These are phyloP conservation scores for Hydnomerulius pinastri DNA, from an alignment of 768 basidiomycete species.

Conservation along the genomic window DNA sequence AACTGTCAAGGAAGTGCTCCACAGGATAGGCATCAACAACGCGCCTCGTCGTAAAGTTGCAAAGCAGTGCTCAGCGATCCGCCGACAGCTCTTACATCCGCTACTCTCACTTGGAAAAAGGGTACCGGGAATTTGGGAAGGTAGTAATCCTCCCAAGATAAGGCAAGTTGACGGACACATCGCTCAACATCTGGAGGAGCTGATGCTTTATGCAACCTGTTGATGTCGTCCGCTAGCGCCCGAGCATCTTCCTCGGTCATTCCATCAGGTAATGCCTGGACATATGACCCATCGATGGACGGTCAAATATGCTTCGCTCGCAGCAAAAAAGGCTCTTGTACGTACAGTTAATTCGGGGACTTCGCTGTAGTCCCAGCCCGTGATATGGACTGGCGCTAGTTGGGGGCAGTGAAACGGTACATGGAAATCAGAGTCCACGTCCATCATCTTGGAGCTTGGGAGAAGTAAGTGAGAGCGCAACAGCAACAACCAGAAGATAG, in stretches of 20 bases:
- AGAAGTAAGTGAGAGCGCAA: not conserved
- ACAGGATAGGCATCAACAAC: slow-evolving; percentile 8
- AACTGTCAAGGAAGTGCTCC: not conserved
- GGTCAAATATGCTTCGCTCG: no score
- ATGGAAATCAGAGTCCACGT: slow-evolving; percentile 20
- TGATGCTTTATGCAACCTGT: slow-evolving; percentile 18
- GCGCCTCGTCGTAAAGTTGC: slow-evolving; percentile 31
- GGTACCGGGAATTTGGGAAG: slow-evolving; percentile 33
- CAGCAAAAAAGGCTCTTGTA: slow-evolving; percentile 6
- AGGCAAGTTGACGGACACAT: slow-evolving; percentile 26
- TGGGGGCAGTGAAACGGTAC: slow-evolving; percentile 32
- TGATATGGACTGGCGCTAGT: slow-evolving; percentile 28
- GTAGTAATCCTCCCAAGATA: slow-evolving; percentile 33
- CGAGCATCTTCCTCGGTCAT: slow-evolving; percentile 24
- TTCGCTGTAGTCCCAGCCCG: slow-evolving; percentile 29
- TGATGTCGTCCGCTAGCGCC: slow-evolving; percentile 17
- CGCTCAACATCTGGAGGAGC: slow-evolving; percentile 19
- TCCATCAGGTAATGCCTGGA: slow-evolving; percentile 23
- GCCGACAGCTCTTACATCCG: slow-evolving; percentile 31
- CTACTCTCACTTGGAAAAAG: slow-evolving; percentile 33
- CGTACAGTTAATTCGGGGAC: slow-evolving; percentile 30
- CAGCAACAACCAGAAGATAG: not conserved
- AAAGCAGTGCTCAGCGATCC: slow-evolving; percentile 33
- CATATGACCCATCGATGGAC: no score
- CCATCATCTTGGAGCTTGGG: slow-evolving; percentile 13